Evolutionary conservation across 495 filamentous ascomycete species (phyloP).

Genomic region (Apodospora peruviana): DNA sequence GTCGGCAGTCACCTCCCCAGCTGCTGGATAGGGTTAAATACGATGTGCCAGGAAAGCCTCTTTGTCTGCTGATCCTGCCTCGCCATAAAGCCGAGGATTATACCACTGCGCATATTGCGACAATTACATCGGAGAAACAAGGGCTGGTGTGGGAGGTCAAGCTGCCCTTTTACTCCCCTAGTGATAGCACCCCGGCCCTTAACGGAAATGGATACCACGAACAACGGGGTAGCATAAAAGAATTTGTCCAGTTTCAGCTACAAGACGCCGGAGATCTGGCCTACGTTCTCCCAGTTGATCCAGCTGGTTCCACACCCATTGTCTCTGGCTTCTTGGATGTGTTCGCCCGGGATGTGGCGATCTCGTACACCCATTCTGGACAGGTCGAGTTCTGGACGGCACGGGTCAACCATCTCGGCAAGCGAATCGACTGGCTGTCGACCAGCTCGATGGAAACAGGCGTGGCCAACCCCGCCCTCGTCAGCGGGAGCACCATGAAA

Average conservation of each 20-base stretch:
- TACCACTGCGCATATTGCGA: constrained; percentile 64
- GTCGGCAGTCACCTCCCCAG: constrained; percentile 49
- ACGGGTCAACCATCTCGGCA: constrained; percentile 52
- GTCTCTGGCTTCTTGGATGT: constrained; percentile 80
- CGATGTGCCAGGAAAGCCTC: constrained; percentile 60
- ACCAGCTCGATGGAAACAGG: constrained; percentile 81
- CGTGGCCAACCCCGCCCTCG: constrained; percentile 65
- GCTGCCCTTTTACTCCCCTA: constrained; percentile 38
- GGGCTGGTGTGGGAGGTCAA: constrained; percentile 82
- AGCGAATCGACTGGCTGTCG: constrained; percentile 71
- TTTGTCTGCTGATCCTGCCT: constrained; percentile 77
- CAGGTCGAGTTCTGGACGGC: constrained; percentile 83
- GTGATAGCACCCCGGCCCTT: constrained; percentile 15
- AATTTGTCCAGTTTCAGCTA: constrained; percentile 70
- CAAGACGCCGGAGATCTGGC: constrained; percentile 67
- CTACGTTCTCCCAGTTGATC: constrained; percentile 85
- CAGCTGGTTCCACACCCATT: constrained; percentile 66
- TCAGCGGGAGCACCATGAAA: constrained; percentile 78
- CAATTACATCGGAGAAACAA: constrained; percentile 73
- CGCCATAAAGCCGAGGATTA: constrained; percentile 49
- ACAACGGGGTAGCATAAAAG: constrained; percentile 41
- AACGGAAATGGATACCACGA: constrained; percentile 26
- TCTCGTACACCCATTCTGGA: constrained; percentile 76
- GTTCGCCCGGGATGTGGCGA: constrained; percentile 81
- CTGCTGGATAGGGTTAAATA: constrained; percentile 57